These are phyloP conservation scores for Neoconidiobolus thromboides DNA, from an alignment of 371 early-diverging fungal genomes.

Conservation along the genomic window DNA sequence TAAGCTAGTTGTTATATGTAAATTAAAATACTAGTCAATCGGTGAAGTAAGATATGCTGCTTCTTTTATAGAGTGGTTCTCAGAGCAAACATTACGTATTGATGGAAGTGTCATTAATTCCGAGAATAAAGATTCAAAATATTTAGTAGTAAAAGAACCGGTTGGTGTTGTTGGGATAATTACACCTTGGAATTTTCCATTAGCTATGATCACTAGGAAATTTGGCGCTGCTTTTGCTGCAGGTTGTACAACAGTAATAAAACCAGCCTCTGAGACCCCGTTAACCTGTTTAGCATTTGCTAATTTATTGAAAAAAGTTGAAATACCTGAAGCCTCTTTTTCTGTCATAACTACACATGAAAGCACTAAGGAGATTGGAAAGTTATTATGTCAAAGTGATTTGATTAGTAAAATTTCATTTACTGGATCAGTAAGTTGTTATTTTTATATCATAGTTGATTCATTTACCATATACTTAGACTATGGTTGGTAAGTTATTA, in stretches of 20 bases:
- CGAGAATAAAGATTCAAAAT: constrained; percentile 26
- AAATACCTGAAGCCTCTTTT: constrained; percentile 73
- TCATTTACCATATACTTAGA: constrained; percentile 12
- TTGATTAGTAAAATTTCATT: constrained; percentile 54
- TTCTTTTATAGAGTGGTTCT: constrained; percentile 69
- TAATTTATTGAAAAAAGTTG: constrained; percentile 56
- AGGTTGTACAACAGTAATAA: constrained; percentile 55
- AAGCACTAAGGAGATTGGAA: constrained; percentile 40
- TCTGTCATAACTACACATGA: constrained; percentile 51
- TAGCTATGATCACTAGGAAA: constrained; percentile 82
- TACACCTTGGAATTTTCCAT: constrained; percentile 92
- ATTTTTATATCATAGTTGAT: too few species aligned
- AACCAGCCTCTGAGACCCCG: constrained; percentile 67
- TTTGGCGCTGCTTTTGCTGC: constrained; percentile 28
- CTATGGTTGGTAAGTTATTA: constrained; percentile 47
- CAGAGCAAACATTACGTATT: constrained; percentile 61
- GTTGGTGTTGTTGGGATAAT: constrained; percentile 71
- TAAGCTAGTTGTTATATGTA: not conserved
- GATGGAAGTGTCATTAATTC: constrained; percentile 69
- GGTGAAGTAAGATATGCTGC: constrained; percentile 64
- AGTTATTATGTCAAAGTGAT: constrained; percentile 40
- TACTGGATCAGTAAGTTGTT: constrained; percentile 49
- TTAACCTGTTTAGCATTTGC: constrained; percentile 57
- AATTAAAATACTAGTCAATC: constrained; percentile 6
- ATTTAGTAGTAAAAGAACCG: constrained; percentile 57